These are phyloP conservation scores for Capronia americana DNA, from an alignment of 2,329 filamentous ascomycete genomes.

Conservation along the genomic window DNA sequence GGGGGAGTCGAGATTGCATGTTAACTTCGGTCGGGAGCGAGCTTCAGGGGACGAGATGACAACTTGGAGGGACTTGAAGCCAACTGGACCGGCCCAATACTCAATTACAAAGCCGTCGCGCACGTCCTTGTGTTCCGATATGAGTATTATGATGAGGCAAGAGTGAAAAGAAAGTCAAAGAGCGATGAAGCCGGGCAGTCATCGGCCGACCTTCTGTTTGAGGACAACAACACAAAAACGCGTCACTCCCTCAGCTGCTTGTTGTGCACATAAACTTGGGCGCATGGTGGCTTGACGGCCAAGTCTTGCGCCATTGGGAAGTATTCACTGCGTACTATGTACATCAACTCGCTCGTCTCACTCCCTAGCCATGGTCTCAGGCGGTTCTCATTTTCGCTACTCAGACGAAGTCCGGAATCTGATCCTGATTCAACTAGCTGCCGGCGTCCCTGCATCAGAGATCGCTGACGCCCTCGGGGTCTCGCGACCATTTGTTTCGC, in stretches of 20 bases:
- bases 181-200: background rate
- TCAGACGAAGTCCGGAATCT: conserved; percentile 1
- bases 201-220: conserved; percentile 5
- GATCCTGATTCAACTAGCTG: conserved; percentile 1
- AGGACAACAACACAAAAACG: background rate
- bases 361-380: background rate
- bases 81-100: background rate
- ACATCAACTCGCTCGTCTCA: background rate
- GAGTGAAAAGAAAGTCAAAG: background rate
- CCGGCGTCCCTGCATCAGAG: background rate
- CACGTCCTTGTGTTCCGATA: background rate
- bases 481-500: background rate
- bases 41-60: background rate
- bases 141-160: background rate
- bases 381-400: background rate
- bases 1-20: background rate
- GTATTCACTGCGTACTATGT: background rate
- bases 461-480: background rate
- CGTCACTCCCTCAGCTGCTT: background rate
- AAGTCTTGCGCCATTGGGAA: background rate
- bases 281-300: background rate
- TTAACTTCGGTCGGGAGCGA: background rate
- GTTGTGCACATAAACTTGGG: background rate
- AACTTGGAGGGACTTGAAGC: background rate
- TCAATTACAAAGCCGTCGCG: background rate